Evolutionary conservation across 306 rosid species (phyloP).

Genomic region (Cyclanthera cordifolia): DNA sequence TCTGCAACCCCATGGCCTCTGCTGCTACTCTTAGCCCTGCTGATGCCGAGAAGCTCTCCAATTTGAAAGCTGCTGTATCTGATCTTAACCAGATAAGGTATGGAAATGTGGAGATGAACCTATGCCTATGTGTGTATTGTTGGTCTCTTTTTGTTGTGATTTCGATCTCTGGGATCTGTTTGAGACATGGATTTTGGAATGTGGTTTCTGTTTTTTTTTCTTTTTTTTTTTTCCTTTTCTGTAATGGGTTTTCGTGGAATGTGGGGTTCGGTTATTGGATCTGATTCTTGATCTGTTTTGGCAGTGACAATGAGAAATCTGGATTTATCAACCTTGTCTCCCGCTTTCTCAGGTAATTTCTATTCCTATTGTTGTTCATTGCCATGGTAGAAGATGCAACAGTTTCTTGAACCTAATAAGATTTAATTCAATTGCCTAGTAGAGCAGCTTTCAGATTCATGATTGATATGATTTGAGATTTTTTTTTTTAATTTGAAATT

Average conservation of each 20-base stretch:
- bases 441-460: neutral
- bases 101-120: neutral
- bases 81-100: constrained; percentile 73
- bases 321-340: constrained; percentile 81
- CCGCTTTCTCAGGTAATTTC: constrained; percentile 74
- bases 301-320: constrained; percentile 68
- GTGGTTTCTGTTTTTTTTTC: neutral
- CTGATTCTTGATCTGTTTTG: constrained; percentile 14
- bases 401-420: neutral
- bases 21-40: constrained; percentile 35
- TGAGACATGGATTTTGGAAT: neutral
- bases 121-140: neutral
- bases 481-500: no score
- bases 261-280: constrained; percentile 12
- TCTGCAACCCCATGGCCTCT: constrained; percentile 34
- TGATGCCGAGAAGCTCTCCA: constrained; percentile 37
- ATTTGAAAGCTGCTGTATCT: constrained; percentile 54
- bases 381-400: neutral
- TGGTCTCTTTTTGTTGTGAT: neutral
- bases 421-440: neutral
- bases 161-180: neutral
- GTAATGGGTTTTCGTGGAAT: neutral
- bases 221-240: neutral
- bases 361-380: neutral
- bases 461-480: neutral